Evolutionary conservation across 176 grass and related monocot species (phyloP), one percentile per base, ranked within the genome.

Genomic region (Eragrostis curvula): DNA sequence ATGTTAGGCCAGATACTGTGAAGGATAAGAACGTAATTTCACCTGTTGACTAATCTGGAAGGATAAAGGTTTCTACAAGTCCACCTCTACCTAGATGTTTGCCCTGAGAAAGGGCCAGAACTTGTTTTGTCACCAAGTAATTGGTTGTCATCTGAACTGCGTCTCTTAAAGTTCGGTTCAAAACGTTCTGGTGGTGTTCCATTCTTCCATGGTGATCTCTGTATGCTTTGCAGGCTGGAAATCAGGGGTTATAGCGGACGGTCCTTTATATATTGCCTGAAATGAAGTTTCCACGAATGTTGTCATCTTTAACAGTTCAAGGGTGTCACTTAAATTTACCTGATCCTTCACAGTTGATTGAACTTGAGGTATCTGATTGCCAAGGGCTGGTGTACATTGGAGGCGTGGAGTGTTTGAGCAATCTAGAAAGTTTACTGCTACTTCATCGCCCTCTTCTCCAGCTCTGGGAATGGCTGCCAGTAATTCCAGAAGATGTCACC

Each of bases 401-500:
- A n/a, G n/a, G n/a, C n/a, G n/a, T n/a, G n/a, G n/a, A n/a, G n/a
- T n/a, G n/a, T n/a, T n/a, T 85, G 30, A 81, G 5, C 2, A 45
- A 66, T n/a, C 46, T 89, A n/a, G n/a, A n/a, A n/a, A n/a, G n/a
- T n/a, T n/a, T 90, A 93, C 0, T 90, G 92, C 50, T 68, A 36
- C 6, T 75, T 2, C 30, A 85, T 21, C 85, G 82, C 6, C 75
- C 40, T 55, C 82, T 61, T 25, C 68, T 89, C 2, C 10, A 75
- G n/a, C 82, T 89, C 2, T 7, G 0, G 24, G 81, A 75, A 41
- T 17, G 21, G 27, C 47, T 80, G 39, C 47, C 12, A 27, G 48
- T 0, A 12, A 24, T 76, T 71, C 81, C 87, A 2, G 75, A 89
- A 28, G 24, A 15, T 16, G 44, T 74, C 13, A 14, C 60, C 21